These are phyloP conservation scores for Leishmania mexicana DNA, from an alignment of 208 protist species.

Conservation along the genomic window DNA sequence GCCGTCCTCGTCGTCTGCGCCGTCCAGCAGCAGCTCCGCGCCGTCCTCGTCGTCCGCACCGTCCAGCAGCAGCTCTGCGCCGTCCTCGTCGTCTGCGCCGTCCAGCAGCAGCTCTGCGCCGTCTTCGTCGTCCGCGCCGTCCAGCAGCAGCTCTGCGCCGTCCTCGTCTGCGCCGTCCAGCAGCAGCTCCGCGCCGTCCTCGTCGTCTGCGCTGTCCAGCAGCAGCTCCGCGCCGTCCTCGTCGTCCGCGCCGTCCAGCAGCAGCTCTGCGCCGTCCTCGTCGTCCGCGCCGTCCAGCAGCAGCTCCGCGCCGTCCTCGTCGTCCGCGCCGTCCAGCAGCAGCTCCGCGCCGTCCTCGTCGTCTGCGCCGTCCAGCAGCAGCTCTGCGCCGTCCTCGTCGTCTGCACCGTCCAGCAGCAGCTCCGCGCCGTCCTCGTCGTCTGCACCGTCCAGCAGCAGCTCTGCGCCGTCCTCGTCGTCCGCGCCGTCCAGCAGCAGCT, in stretches of 20 bases:
- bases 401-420: background rate
- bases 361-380: background rate
- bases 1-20: no score
- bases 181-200: no score
- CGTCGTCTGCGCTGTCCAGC: no score
- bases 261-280: background rate
- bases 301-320: background rate
- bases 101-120: no score
- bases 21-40: no score
- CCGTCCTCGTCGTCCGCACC: no score
- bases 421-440: background rate
- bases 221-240: no score
- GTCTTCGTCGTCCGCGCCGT: no score
- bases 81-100: no score
- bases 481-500: background rate
- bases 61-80: no score
- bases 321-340: background rate
- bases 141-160: no score
- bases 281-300: background rate
- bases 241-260: no score
- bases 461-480: background rate
- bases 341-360: constrained; percentile 1
- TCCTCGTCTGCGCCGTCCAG: background rate
- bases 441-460: background rate
- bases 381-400: background rate